phyloP scores from a whole-genome alignment of 2,329 filamentous ascomycete genomes.

The Metarhizium brunneum region DNA sequence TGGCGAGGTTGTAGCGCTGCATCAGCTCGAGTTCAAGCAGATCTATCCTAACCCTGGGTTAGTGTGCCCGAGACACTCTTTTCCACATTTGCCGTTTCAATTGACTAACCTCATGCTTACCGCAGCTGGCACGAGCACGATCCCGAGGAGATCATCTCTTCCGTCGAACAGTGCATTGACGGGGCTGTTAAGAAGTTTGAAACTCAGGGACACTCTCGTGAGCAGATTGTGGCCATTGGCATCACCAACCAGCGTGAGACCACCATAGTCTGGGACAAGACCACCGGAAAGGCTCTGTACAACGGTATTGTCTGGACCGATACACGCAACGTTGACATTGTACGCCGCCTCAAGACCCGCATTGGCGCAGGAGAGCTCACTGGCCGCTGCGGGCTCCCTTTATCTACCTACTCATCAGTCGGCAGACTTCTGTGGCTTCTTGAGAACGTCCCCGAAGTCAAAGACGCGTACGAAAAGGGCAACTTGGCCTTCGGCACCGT shows the following conservation, averaged over 20 bases:
- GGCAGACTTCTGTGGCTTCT: slow-evolving; percentile 73
- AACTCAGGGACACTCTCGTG: slow-evolving; percentile 53
- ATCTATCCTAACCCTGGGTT: slow-evolving; percentile 68
- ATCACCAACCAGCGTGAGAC: slow-evolving; percentile 83
- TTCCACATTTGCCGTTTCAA: neutral
- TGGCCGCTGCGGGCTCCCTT: slow-evolving; percentile 62
- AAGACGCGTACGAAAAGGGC: slow-evolving; percentile 61
- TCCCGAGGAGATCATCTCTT: slow-evolving; percentile 61
- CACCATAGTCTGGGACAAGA: slow-evolving; percentile 68
- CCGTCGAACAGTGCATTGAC: slow-evolving; percentile 69
- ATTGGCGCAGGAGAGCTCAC: slow-evolving; percentile 58
- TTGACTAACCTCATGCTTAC: slow-evolving; percentile 4
- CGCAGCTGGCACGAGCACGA: slow-evolving; percentile 78
- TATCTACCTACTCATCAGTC: slow-evolving; percentile 75
- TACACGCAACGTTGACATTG: slow-evolving; percentile 63
- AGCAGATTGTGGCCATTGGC: slow-evolving; percentile 65
- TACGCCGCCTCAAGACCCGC: slow-evolving; percentile 60
- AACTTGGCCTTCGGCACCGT: slow-evolving; percentile 70
- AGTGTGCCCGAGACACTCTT: slow-evolving; percentile 14
- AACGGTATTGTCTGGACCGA: slow-evolving; percentile 84
- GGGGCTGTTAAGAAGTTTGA: slow-evolving; percentile 61
- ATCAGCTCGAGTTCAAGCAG: slow-evolving; percentile 69
- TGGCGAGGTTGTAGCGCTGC: slow-evolving; percentile 60
- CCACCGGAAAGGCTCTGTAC: slow-evolving; percentile 66
- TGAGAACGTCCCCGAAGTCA: slow-evolving; percentile 56